Percentiles rank a stretch among this genome's conserved stretches.
Evolutionary conservation across 768 basidiomycete species (phyloP).

Genomic region (Psilocybe tampanensis): DNA sequence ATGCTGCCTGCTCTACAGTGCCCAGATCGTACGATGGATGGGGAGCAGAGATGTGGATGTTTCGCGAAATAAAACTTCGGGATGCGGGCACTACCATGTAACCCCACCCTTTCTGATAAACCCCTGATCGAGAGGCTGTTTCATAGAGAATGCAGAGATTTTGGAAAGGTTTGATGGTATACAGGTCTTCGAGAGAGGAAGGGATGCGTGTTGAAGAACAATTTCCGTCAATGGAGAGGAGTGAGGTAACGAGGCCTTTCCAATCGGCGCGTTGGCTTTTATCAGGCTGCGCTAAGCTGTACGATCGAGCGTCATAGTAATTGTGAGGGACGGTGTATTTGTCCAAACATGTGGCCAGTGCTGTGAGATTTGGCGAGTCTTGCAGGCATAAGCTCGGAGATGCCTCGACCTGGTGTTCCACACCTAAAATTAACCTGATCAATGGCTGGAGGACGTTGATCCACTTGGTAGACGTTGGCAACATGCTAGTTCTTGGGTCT

Average conservation of each 20-base stretch:
- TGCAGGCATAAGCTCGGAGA: slow-evolving; percentile 13
- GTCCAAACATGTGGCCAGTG: slow-evolving; percentile 31
- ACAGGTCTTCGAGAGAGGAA: slow-evolving; percentile 16
- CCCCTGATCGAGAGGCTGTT: slow-evolving; percentile 10
- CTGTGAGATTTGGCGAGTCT: slow-evolving; percentile 7
- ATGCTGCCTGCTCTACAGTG: slow-evolving; percentile 42
- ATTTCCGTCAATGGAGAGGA: slow-evolving; percentile 20
- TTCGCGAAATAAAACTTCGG: slow-evolving; percentile 20
- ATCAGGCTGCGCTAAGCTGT: slow-evolving; percentile 22
- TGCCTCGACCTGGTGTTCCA: not conserved
- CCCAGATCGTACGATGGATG: slow-evolving; percentile 43
- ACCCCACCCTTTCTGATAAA: slow-evolving; percentile 26
- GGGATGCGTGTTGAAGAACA: slow-evolving; percentile 14
- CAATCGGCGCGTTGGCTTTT: slow-evolving; percentile 19
- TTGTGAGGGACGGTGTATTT: slow-evolving; percentile 25
- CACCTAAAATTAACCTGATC: not conserved
- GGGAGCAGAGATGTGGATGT: slow-evolving; percentile 46
- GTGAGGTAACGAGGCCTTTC: slow-evolving; percentile 7
- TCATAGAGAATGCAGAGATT: slow-evolving; percentile 25
- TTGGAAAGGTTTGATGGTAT: slow-evolving; percentile 15
- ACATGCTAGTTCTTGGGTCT: too few species aligned
- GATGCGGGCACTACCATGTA: slow-evolving; percentile 18
- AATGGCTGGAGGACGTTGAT: not conserved
- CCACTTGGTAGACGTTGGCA: not conserved
- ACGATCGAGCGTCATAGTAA: slow-evolving; percentile 17